phyloP scores from a whole-genome alignment of 192 early-diverging fungal species.

The Diversispora eburnea region DNA sequence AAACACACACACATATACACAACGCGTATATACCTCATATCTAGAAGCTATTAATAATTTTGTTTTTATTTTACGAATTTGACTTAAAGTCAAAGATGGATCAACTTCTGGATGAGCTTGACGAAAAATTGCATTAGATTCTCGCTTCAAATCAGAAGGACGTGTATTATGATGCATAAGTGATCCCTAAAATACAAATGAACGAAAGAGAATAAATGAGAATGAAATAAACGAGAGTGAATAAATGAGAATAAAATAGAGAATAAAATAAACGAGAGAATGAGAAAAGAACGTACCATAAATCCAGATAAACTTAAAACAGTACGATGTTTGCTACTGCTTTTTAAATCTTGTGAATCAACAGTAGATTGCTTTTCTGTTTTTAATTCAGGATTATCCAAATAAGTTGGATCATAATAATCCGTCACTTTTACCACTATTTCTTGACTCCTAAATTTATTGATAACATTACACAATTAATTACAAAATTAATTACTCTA shows the following conservation, averaged over 20 bases:
- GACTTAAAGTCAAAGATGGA: slow-evolving; percentile 74
- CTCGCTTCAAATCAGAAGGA: slow-evolving; percentile 79
- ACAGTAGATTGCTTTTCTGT: slow-evolving; percentile 67
- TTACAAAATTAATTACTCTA: not conserved
- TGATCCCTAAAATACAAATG: slow-evolving; percentile 47
- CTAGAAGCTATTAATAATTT: slow-evolving; percentile 56
- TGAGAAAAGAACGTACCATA: slow-evolving; percentile 51
- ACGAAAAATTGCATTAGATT: slow-evolving; percentile 84
- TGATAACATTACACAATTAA: not conserved
- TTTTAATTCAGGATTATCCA: slow-evolving; percentile 86
- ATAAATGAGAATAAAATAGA: too few species aligned
- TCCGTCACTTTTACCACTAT: not conserved
- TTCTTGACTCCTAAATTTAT: slow-evolving; percentile 33
- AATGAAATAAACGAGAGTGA: not conserved
- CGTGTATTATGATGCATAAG: slow-evolving; percentile 75
- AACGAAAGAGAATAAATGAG: not conserved
- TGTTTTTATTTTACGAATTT: slow-evolving; percentile 80
- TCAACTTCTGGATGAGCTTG: slow-evolving; percentile 79
- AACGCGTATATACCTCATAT: slow-evolving; percentile 27
- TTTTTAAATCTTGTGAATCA: slow-evolving; percentile 81
- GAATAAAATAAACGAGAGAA: not conserved
- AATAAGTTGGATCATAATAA: slow-evolving; percentile 73
- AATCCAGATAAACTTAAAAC: slow-evolving; percentile 78
- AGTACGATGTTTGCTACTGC: slow-evolving; percentile 60
- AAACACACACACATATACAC: not conserved